Evolutionary conservation across 768 basidiomycete species (phyloP), one percentile per base, ranked within the genome.

Genomic region (Suillus americanus): DNA sequence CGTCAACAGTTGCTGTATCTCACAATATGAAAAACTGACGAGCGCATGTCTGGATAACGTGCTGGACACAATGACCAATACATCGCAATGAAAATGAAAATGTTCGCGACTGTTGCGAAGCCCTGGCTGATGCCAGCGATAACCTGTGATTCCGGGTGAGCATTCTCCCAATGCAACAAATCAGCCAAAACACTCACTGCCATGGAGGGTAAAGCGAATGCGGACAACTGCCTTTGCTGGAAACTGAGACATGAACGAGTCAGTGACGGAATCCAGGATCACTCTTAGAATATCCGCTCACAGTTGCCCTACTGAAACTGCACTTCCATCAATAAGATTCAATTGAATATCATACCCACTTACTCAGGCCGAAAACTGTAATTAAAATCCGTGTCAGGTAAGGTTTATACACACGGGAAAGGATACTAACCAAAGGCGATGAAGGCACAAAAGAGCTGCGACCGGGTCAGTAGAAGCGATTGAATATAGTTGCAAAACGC

Each of bases 301-400:
- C 74, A 75, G 65, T 70, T 75, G 75, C 16, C 23, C 73, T 13
- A 68, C 56, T 13, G 66, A 61, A 45, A 57, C 74, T 77, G 38
- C n/a, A 8, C 33, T 55, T 28, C 5, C 28, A 18, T 73, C 35
- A 50, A 48, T 41, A 41, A 3, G 0, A 7, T 38, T 54, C 20
- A 2, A 25, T 18, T 45, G 3, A 38, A 45, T 13, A 40, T 41
- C 30, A 43, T 35, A n/a, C 12, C 18, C 5, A 70, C 76, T 66
- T 10, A 77, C 75, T 65, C 43, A 73, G 62, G 16, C 75, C 76
- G 63, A 73, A 76, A 6, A 51, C 75, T 75, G 50, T 62, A 5
- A 6, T 48, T 46, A 43, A 35, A 60, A 63, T 62, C 56, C 37
- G 51, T 20, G 62, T 76, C 64, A 74, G 65, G 8, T 50, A 41